Base-by-base conservation (phyloP, 176 grass and related monocot genomes). In the Puya raimondii region DNA sequence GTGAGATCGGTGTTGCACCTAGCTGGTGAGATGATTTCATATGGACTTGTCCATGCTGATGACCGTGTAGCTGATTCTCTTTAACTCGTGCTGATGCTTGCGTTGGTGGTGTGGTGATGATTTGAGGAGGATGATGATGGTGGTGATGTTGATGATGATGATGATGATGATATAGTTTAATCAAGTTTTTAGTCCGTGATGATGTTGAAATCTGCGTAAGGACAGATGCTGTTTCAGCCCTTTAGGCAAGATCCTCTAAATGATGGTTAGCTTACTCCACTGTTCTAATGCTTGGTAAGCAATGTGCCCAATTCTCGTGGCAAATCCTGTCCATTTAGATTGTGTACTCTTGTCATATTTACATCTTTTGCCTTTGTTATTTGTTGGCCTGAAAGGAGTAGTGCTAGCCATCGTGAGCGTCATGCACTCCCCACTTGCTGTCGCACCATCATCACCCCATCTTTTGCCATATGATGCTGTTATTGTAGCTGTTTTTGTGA, bases 1-100 rank as follows among this genome's bases (percentile, higher is more conserved):
- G 65, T 68, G 65, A 77, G 69, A 48, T 65, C 33, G 65, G 49
- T 77, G 74, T 69, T 68, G 65, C 69, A 1, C 49, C n/a, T 25
- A 61, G 21, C 56, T 61, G 56, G 65, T 33, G 33, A 67, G 65
- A 67, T 67, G 65, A 47, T 67, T 67, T 67, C 11, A 67, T 47
- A 67, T 18, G 26, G 67, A 77, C 66, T 69, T 88, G 81, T 71
- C 78, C 81, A 47, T 67, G 65, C 65, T 67, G 65, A 29, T 67
- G 65, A 67, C 48, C 27, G 33, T 67, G 65, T 67, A 67, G 65
- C 65, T 67, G 79, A 69, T 69, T 82, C 87, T 88, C 84, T 87
- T 42, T 86, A 82, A 83, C 90, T 78, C 76, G 82, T 87, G 77
- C 51, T 87, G 89, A 70, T 75, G 64, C 79, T 72, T 83, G 66